Base-by-base conservation (phyloP, 2,329 filamentous ascomycete species). In the Sporothrix luriei region DNA sequence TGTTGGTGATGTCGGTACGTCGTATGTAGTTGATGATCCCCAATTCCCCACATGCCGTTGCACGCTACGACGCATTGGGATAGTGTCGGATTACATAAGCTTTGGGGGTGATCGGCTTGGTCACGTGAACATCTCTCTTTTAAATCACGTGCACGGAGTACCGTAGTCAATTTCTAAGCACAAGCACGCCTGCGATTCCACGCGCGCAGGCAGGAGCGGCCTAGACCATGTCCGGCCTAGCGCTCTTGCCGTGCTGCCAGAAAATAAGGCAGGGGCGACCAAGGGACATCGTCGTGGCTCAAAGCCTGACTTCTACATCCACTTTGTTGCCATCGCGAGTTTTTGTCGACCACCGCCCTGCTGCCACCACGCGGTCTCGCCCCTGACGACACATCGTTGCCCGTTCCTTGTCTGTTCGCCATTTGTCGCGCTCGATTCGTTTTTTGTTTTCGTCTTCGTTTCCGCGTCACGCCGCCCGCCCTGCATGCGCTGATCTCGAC, bases 401-500 rank as follows among this genome's bases (percentile, higher is more conserved):
- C 33, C 33, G 33, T 9, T 33, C 33, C 33, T 46, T 24, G 3
- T n/a, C 43, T 33, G 21, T 40, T 49, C 11, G 21, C n/a, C 21
- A 55, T n/a, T n/a, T 40, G 46, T 19, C 9, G 13, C 38, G 21
- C 13, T 24, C 10, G 19, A 33, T 54, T 38, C n/a, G 21, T 40
- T 62, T 65, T 33, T 2, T 33, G n/a, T n/a, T n/a, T n/a, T n/a
- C n/a, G n/a, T n/a, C n/a, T 7, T 33, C 33, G 7, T 52, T 43
- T 29, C 54, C 46, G n/a, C 57, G 21, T 48, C 59, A 48, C 52
- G 57, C 66, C 46, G 10, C 24, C 51, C 26, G 55, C 38, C 40
- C 61, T 71, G 66, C 67, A 73, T 74, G 72, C 73, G 68, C 71
- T 72, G 71, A 72, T 48, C 26, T 43, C 21, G 54, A 68, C 49